Conservation (phyloP, 2,329 filamentous ascomycete species). For the Ophiostoma fasciatum region DNA sequence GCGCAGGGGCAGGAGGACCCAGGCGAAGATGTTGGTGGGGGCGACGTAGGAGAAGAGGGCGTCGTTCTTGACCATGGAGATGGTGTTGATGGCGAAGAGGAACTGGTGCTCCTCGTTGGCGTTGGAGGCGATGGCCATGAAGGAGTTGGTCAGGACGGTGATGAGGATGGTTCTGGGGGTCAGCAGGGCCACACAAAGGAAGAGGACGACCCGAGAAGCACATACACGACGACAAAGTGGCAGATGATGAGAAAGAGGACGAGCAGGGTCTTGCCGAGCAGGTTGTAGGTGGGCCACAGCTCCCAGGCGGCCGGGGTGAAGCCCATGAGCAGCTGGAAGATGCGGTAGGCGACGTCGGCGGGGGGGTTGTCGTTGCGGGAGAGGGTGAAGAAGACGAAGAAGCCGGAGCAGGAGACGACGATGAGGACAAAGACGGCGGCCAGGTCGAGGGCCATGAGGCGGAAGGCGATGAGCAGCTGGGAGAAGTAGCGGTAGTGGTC, state of each 20-base stretch:
- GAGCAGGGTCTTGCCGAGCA: conserved; percentile 61
- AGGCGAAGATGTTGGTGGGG: conserved; percentile 81
- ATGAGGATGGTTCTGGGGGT: conserved; percentile 75
- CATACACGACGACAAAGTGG: conserved; percentile 77
- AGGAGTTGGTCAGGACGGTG: conserved; percentile 90
- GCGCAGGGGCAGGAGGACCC: conserved; percentile 71
- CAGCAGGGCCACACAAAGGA: no score
- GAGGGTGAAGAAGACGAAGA: conserved; percentile 86
- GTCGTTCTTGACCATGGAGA: conserved; percentile 98
- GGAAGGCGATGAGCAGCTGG: conserved; percentile 82
- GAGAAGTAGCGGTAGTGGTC: conserved; percentile 96
- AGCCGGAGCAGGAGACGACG: conserved; percentile 78
- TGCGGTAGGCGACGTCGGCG: conserved; percentile 65
- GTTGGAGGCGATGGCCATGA: conserved; percentile 89
- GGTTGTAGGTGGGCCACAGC: conserved; percentile 66
- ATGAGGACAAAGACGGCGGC: conserved; percentile 74
- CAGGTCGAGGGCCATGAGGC: conserved; percentile 84
- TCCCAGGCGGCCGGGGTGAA: conserved; percentile 95
- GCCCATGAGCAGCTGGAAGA: conserved; percentile 91
- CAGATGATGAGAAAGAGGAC: conserved; percentile 82
- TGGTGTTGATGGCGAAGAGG: conserved; percentile 89
- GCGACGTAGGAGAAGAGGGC: conserved; percentile 87
- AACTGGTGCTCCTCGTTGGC: conserved; percentile 88
- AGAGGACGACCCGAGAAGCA: no score
- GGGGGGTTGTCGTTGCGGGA: conserved; percentile 59